Evolutionary conservation across 257 asterid genomes (phyloP).

Genomic region (Leptodermis oblonga): DNA sequence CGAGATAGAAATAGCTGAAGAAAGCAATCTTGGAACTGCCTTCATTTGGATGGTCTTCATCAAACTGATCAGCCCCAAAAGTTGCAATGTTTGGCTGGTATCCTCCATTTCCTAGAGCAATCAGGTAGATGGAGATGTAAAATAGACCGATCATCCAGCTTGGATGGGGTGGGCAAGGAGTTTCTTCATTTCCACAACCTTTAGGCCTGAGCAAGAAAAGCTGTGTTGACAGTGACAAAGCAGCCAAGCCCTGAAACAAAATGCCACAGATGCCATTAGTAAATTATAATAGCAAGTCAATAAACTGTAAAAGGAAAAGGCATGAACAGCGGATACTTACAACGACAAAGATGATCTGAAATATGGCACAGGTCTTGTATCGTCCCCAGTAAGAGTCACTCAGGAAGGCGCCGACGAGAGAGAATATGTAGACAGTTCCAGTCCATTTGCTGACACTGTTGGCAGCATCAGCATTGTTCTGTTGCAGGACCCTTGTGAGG

Average conservation of each 20-base stretch:
- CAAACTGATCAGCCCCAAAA: constrained; percentile 95
- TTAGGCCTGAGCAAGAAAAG: constrained; percentile 57
- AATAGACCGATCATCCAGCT: constrained; percentile 62
- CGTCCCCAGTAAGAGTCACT: constrained; percentile 99
- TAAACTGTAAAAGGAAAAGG: background rate
- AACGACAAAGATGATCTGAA: constrained; percentile 66
- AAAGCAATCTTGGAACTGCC: constrained; percentile 65
- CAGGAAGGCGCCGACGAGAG: constrained; percentile 92
- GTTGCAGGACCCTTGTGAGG: constrained; percentile 75
- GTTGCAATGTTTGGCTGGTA: constrained; percentile 93
- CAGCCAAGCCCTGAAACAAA: constrained; percentile 56
- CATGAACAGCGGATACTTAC: constrained; percentile 34
- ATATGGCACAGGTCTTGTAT: constrained; percentile 82
- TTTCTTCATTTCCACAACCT: constrained; percentile 68
- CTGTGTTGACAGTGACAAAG: constrained; percentile 62
- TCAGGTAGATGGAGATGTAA: constrained; percentile 72
- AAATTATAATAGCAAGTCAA: background rate
- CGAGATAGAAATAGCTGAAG: constrained; percentile 89
- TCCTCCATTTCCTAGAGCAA: constrained; percentile 94
- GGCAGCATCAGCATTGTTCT: constrained; percentile 87
- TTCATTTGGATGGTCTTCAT: constrained; percentile 61
- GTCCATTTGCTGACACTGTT: constrained; percentile 97
- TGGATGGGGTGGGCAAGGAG: constrained; percentile 48
- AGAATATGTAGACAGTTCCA: constrained; percentile 91
- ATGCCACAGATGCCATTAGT: background rate